Evolutionary conservation across 2,329 filamentous ascomycete genomes (phyloP).

Genomic region (Colletotrichum simmondsii): DNA sequence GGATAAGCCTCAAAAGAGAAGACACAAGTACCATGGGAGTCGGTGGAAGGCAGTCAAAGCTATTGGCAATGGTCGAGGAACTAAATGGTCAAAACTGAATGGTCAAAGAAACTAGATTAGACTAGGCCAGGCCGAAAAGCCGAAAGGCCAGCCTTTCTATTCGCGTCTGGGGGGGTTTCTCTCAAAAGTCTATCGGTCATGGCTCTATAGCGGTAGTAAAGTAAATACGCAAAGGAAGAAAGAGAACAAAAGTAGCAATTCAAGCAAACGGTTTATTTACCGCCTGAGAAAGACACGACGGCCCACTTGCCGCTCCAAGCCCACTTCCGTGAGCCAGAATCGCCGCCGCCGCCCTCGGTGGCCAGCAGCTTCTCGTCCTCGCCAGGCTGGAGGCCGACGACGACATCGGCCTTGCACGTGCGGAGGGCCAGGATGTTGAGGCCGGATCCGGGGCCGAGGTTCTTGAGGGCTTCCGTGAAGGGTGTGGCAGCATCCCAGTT

Average conservation of each 20-base stretch:
- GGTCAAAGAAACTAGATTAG: background rate
- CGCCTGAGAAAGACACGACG: constrained; percentile 79
- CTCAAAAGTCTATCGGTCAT: constrained; percentile 4
- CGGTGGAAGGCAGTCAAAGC: too few relatives aligned
- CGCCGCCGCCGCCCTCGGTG: constrained; percentile 76
- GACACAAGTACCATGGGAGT: too few relatives aligned
- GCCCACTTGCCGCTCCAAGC: constrained; percentile 98
- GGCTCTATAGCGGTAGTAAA: background rate
- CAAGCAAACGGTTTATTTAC: constrained; percentile 25
- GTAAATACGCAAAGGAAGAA: background rate
- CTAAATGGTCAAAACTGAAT: too few relatives aligned
- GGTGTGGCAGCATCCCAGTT: constrained; percentile 89
- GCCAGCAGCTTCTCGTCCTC: constrained; percentile 83
- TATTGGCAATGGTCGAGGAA: too few relatives aligned
- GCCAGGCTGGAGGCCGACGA: constrained; percentile 85
- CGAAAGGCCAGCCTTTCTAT: background rate
- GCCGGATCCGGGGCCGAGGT: constrained; percentile 83
- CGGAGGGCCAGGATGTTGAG: constrained; percentile 87
- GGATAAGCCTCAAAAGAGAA: background rate
- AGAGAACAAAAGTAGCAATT: background rate
- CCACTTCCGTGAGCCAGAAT: constrained; percentile 82
- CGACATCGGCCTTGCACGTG: constrained; percentile 96
- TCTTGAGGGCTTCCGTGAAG: constrained; percentile 86
- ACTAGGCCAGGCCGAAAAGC: background rate
- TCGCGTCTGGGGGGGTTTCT: background rate